Percentiles rank a stretch among this genome's conserved stretches.
Conservation (phyloP, 116 monocot species). For the Iris pallida region DNA sequence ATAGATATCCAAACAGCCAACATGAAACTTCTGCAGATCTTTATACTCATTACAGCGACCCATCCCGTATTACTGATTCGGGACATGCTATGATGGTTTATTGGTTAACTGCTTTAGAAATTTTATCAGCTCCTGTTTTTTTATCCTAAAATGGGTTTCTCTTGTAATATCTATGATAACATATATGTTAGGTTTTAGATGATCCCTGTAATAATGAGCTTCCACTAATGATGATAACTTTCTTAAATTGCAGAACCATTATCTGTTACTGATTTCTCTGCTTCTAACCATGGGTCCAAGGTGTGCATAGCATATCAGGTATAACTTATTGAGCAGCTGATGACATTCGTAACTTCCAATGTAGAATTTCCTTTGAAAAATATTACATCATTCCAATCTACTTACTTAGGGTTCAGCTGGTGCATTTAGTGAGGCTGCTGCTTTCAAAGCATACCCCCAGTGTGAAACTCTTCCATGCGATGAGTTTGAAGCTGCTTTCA, state of each 20-base stretch:
- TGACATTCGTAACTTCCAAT: not conserved
- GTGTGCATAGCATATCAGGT: slow-evolving; percentile 81
- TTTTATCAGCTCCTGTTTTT: not conserved
- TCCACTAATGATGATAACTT: not conserved
- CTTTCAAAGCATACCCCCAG: slow-evolving; percentile 71
- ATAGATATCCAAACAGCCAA: too few relatives aligned
- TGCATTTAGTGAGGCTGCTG: slow-evolving; percentile 75
- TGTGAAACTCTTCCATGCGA: slow-evolving; percentile 80
- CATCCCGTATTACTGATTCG: too few relatives aligned
- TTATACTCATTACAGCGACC: too few relatives aligned
- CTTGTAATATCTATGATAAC: not conserved
- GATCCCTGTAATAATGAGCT: not conserved
- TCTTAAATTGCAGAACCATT: slow-evolving; percentile 50
- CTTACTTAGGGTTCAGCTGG: slow-evolving; percentile 62
- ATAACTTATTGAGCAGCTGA: not conserved
- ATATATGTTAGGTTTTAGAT: not conserved
- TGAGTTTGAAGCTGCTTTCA: slow-evolving; percentile 74
- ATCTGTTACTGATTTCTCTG: slow-evolving; percentile 32
- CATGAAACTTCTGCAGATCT: too few relatives aligned
- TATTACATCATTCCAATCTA: slow-evolving; percentile 15
- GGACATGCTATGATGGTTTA: not conserved
- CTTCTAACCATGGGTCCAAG: slow-evolving; percentile 39
- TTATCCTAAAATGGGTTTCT: not conserved
- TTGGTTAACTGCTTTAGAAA: not conserved
- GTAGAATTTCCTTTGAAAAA: not conserved